Conservation (phyloP, 2,329 filamentous ascomycete species). For the Diaporthe citri region DNA sequence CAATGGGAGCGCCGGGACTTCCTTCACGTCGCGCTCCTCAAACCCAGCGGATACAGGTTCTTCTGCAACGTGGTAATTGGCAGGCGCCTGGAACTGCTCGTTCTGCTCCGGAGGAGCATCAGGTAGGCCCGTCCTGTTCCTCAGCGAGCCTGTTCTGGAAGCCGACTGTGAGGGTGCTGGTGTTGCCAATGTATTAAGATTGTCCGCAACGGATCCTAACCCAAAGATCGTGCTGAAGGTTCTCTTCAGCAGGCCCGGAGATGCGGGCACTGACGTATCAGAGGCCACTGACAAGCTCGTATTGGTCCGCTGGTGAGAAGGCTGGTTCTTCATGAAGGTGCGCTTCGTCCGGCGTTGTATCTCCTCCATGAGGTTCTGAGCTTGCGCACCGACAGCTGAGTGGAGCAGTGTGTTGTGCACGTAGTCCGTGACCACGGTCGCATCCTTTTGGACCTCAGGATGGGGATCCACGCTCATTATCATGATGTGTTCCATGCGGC, state of each 20-base stretch:
- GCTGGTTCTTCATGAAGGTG: conserved; percentile 57
- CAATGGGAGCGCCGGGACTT: conserved; percentile 77
- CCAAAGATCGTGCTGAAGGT: conserved; percentile 75
- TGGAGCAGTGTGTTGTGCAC: conserved; percentile 83
- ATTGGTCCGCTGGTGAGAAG: conserved; percentile 58
- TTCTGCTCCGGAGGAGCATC: conserved; percentile 79
- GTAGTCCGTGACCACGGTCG: conserved; percentile 86
- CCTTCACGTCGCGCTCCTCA: conserved; percentile 69
- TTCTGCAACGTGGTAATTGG: conserved; percentile 81
- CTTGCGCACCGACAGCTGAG: conserved; percentile 79
- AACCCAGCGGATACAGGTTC: conserved; percentile 86
- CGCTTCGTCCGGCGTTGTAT: conserved; percentile 67
- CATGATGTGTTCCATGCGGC: conserved; percentile 92
- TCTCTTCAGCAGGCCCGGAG: conserved; percentile 71
- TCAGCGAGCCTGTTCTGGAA: conserved; percentile 53
- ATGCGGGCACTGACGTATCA: conserved; percentile 50
- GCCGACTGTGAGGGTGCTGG: conserved; percentile 49
- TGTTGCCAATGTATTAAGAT: conserved; percentile 44
- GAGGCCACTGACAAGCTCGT: conserved; percentile 51
- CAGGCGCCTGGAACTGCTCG: conserved; percentile 74
- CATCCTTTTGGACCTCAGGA: conserved; percentile 90
- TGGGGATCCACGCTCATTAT: conserved; percentile 95
- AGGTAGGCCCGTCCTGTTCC: conserved; percentile 53
- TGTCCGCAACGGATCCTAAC: conserved; percentile 64
- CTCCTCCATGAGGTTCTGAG: conserved; percentile 81